A percentile compares a stretch with the other conserved stretches of the same genome.
These are phyloP conservation scores for Botryotinia narcissicola DNA, from an alignment of 2,329 filamentous ascomycete genomes.

Conservation along the genomic window DNA sequence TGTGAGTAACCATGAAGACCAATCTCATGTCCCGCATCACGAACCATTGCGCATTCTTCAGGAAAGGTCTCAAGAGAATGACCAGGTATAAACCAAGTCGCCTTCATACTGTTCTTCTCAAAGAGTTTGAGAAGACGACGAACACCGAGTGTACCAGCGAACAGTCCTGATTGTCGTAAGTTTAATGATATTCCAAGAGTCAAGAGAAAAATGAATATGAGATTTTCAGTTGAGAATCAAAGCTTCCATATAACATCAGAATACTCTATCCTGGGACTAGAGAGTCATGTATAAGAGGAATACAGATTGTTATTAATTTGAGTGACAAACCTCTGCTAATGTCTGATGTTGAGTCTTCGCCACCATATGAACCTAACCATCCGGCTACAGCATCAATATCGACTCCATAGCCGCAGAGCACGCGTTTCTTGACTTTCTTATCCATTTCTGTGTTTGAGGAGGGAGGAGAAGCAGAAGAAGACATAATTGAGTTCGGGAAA, in stretches of 20 bases:
- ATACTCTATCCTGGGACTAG: neutral
- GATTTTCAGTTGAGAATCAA: neutral
- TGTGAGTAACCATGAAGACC: constrained; percentile 72
- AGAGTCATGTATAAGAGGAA: neutral
- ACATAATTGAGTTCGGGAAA: constrained; percentile 4
- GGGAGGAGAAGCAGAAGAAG: neutral
- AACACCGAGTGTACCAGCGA: constrained; percentile 65
- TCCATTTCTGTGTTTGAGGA: neutral
- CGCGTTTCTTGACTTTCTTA: constrained; percentile 48
- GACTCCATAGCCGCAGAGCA: constrained; percentile 62
- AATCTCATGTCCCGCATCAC: constrained; percentile 62
- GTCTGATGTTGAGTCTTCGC: constrained; percentile 69
- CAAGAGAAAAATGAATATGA: neutral
- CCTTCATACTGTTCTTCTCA: constrained; percentile 69
- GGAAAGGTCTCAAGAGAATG: constrained; percentile 65
- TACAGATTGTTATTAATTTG: neutral
- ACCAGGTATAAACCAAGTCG: constrained; percentile 64
- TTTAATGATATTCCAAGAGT: neutral
- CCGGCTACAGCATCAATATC: constrained; percentile 76
- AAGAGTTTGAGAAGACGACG: constrained; percentile 68
- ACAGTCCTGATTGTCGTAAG: constrained; percentile 49
- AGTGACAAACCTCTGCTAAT: constrained; percentile 60
- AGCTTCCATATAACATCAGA: neutral
- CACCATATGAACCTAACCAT: constrained; percentile 73
- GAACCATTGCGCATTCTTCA: constrained; percentile 59